Evolutionary conservation across 164 flowering plant genomes (phyloP), one percentile per base, ranked within the genome.

Genomic region (Cinnamomum chago): DNA sequence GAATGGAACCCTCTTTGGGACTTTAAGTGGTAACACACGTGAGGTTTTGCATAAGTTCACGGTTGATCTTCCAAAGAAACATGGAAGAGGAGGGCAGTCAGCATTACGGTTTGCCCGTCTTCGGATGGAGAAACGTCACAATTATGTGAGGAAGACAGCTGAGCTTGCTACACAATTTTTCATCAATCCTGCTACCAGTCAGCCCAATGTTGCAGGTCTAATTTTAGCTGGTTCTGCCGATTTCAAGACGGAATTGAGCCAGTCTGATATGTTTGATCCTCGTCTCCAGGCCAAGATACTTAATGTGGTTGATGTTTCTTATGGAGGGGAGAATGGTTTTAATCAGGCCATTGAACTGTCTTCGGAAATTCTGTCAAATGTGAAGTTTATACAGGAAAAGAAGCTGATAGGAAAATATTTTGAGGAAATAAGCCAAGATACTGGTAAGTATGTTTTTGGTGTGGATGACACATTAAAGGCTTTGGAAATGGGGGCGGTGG

Each of bases 211-310:
- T 15, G 27, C 75, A 18, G 75, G 75, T 5, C n/a, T 73, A n/a
- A 73, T 73, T 24, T 15, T 73, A 11, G 75, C 75, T 64, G 75
- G 75, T 64, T 73, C 75, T 23, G 75, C 75, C 65, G 75, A 73
- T 50, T 73, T 73, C 62, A 73, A 73, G 18, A 73, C 75, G 0
- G 75, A 73, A 28, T 22, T 73, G 60, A 73, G 75, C n/a, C 75
- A 73, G 55, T 73, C 75, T 10, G 75, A 73, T 65, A 73, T 73
- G 75, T 73, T 73, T 73, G 75, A 73, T 73, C 75, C 75, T 51
- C 69, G 75, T 50, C 69, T 73, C 17, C 75, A 73, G 40, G 75
- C 75, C 51, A 73, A 73, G 69, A 73, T 73, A 73, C 18, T 73
- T 20, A 73, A 73, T 65, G 75, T 73, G 70, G 75, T 73, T 65